Base-by-base conservation (phyloP, 371 early-diverging fungal genomes). In the Mucor indicus region DNA sequence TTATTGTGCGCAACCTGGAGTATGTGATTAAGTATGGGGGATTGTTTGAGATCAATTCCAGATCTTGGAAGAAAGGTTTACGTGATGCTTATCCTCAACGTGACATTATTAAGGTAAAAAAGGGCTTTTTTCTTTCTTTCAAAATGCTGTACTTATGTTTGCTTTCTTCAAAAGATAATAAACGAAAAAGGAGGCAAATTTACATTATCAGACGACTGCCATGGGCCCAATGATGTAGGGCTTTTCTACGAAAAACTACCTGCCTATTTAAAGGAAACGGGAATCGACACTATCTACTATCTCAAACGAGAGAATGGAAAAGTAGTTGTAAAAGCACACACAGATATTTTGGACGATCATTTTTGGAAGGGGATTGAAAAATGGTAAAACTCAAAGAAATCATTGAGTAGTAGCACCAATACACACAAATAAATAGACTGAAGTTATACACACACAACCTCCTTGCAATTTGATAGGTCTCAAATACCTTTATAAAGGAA, bases 61-160 rank as follows among this genome's bases (percentile, higher is more conserved):
- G 93, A 6, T 92, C 91, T 24, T 95, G 87, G 88, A 94, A 93
- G 55, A 95, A 95, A 64, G 86, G 87, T 0, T 72, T 94, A n/a
- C 42, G 51, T 11, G 80, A 82, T 50, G 91, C 96, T 4, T 96
- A 96, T 62, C 98, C 98, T 30, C 82, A 81, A 42, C 64, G 80
- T 24, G 87, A 89, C 44, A 82, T 97, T 31, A 62, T 94, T n/a
- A 52, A 83, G 75, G 86, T 88, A 52, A 29, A 3, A 33, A n/a
- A n/a, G n/a, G n/a, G n/a, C n/a, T n/a, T n/a, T n/a, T n/a, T n/a
- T n/a, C n/a, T n/a, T n/a, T n/a, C n/a, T n/a, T n/a, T n/a, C n/a
- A n/a, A n/a, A n/a, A n/a, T n/a, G n/a, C n/a, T n/a, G n/a, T n/a
- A n/a, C n/a, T n/a, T n/a, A n/a, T n/a, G n/a, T n/a, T 27, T 20